Evolutionary conservation across 2,329 filamentous ascomycete species (phyloP), one percentile per base, ranked within the genome.

Genomic region (Diaporthe sp.): DNA sequence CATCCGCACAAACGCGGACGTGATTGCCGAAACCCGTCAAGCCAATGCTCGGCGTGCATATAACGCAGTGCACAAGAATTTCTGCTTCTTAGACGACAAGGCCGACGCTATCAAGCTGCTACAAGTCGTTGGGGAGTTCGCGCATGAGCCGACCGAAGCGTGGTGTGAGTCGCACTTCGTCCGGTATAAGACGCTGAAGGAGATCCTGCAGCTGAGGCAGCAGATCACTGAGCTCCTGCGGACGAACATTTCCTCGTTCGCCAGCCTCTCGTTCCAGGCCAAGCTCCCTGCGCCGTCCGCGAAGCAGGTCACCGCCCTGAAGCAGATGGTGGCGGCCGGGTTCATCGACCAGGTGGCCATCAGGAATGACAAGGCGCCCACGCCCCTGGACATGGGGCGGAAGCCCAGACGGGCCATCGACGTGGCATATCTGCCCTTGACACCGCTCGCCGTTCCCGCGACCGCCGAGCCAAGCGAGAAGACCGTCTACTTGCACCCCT

Each of bases 291-390:
- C 87, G 0, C 91, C 91, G 0, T 89, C 90, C 0, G 85, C 91
- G 9, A 93, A 92, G 77, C 93, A 95, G 80, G 86, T 97, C 38
- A 92, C 92, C 61, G 92, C 95, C 0, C 87, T 99, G 38, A 97
- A 97, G 82, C 95, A 98, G 81, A 97, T 98, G 85, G 92, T 95
- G 30, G 95, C 96, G 0, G 93, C 95, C 0, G 97, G 96, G 1
- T 98, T 98, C 85, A 92, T 98, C 80, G 97, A 99, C 83, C 94
- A 98, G 78, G 90, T 99, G 54, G 97, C 97, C 60, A 95, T 98
- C 78, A 94, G 97, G 75, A 95, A 94, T 5, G 96, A 99, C 82
- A 87, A 95, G n/a, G 89, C 95, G 0, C 94, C 95, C 0, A 89
- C 88, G 17, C 94, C 94, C 0, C 92, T 92, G 0, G 91, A 93